phyloP scores from a whole-genome alignment of 305 asterid genomes.

The Rubia tinctorum region DNA sequence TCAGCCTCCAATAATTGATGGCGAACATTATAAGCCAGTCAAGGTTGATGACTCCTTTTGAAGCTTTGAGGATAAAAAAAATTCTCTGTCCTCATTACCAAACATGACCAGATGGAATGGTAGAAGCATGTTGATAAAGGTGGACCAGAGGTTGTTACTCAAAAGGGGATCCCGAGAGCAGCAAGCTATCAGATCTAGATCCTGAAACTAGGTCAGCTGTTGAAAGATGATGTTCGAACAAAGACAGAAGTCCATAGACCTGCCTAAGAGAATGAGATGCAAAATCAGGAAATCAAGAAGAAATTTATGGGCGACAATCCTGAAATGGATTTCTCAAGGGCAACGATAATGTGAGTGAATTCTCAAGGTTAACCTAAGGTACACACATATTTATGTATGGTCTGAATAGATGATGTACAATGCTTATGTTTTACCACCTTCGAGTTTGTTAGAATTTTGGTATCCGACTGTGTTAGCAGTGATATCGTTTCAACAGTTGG shows the following conservation, averaged over 20 bases:
- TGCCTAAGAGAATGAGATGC: constrained; percentile 77
- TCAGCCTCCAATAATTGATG: constrained; percentile 44
- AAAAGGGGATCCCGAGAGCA: constrained; percentile 84
- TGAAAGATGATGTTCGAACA: constrained; percentile 95
- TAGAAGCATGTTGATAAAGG: constrained; percentile 88
- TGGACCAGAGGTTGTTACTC: constrained; percentile 78
- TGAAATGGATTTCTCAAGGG: constrained; percentile 71
- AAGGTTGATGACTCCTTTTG: constrained; percentile 79
- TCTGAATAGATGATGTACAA: neutral
- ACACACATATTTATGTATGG: neutral
- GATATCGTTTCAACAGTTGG: neutral
- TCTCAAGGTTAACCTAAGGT: neutral
- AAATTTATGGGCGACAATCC: constrained; percentile 91
- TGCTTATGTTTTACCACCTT: neutral
- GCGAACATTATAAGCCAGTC: constrained; percentile 54
- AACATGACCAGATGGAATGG: constrained; percentile 90
- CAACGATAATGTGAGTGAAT: constrained; percentile 37
- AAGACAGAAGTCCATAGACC: constrained; percentile 86
- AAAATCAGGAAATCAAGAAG: constrained; percentile 73
- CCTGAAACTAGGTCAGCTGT: constrained; percentile 80
- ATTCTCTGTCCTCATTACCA: constrained; percentile 69
- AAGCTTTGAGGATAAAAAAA: constrained; percentile 90
- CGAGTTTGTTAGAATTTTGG: neutral
- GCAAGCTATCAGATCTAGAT: constrained; percentile 71
- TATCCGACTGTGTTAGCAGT: neutral